Base-by-base conservation (phyloP, 495 filamentous ascomycete genomes). In the Penicillium longicatenatum region DNA sequence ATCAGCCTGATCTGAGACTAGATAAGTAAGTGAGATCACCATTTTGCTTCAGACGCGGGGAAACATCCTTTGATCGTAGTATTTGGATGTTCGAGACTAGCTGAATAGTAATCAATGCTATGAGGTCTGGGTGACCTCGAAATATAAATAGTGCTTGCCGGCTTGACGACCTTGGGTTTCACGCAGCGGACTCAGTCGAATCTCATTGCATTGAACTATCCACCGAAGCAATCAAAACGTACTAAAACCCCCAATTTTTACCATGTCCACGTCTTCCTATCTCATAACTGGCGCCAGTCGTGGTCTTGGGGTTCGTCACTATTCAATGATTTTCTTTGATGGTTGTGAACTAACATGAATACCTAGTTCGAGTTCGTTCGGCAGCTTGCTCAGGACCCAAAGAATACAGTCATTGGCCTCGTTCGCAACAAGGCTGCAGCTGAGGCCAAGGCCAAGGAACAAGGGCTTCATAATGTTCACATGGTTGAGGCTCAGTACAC, bases 401-500 rank as follows among this genome's bases (percentile, higher is more conserved):
- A 60, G 1, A 79, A 79, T 53, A 44, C 59, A 0, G 69, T 82
- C 31, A 54, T 82, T 33, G 78, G 71, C 29, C 58, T 82, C 0
- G 76, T 79, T 20, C 77, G 77, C 12, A 55, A 79, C 65, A 78
- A 72, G 50, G 31, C 68, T 26, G 58, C 61, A 0, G 69, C 73
- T 1, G 64, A 73, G 14, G 45, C 54, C 8, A 63, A 63, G 35
- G 43, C 70, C 4, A 14, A 19, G 12, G 8, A 22, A 26, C 21
- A 14, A 37, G 47, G n/a, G 35, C 57, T 7, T 70, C 72, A 7
- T 44, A 82, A 81, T 22, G 60, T 82, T 45, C 76, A 80, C 54
- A 73, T 83, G 53, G 19, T 82, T 35, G 61, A 79, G n/a, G 79
- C 60, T 9, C 76, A 85, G 53, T 45, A 78, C 20, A 70, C 57